Percentiles rank a stretch among this genome's conserved stretches.
These are phyloP conservation scores for Simplicillium aogashimaense DNA, from an alignment of 2,329 filamentous ascomycete genomes.

Conservation along the genomic window DNA sequence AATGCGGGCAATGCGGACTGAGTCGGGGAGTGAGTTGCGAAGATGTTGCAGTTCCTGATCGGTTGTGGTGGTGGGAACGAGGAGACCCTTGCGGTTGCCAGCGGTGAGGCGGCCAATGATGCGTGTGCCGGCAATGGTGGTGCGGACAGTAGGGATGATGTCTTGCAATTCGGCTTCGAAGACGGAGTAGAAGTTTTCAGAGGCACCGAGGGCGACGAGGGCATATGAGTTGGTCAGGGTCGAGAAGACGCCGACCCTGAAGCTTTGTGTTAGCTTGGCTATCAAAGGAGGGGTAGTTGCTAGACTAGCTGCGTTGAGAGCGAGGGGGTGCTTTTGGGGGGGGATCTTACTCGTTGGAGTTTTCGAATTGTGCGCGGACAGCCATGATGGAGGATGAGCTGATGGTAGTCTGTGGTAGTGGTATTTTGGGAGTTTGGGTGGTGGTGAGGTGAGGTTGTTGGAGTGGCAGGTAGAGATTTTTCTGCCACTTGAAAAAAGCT, in stretches of 20 bases:
- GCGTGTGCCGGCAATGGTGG: constrained; percentile 90
- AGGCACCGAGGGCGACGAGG: constrained; percentile 85
- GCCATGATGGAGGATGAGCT: constrained; percentile 39
- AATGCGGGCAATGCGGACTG: constrained; percentile 90
- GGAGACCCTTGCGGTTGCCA: constrained; percentile 91
- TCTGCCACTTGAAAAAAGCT: too few species aligned
- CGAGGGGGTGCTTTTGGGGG: too few species aligned
- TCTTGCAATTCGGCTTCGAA: constrained; percentile 98
- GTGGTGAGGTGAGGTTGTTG: too few species aligned
- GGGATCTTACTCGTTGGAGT: constrained; percentile 71
- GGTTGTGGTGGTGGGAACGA: constrained; percentile 91
- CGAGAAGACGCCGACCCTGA: constrained; percentile 88
- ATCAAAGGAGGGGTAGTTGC: constrained; percentile 6
- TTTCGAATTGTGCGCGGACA: constrained; percentile 71
- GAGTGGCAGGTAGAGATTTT: too few species aligned
- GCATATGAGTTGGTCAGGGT: constrained; percentile 97
- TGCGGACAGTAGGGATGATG: constrained; percentile 92
- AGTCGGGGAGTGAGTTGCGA: constrained; percentile 86
- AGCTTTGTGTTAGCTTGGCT: background rate
- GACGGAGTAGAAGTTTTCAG: constrained; percentile 98
- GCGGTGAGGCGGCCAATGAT: constrained; percentile 94
- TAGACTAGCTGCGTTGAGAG: background rate
- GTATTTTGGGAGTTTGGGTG: too few species aligned
- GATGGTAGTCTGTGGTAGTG: too few species aligned
- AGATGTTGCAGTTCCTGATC: constrained; percentile 98